These are phyloP conservation scores for Fusarium sp. DNA, from an alignment of 2,329 filamentous ascomycete species.

Conservation along the genomic window DNA sequence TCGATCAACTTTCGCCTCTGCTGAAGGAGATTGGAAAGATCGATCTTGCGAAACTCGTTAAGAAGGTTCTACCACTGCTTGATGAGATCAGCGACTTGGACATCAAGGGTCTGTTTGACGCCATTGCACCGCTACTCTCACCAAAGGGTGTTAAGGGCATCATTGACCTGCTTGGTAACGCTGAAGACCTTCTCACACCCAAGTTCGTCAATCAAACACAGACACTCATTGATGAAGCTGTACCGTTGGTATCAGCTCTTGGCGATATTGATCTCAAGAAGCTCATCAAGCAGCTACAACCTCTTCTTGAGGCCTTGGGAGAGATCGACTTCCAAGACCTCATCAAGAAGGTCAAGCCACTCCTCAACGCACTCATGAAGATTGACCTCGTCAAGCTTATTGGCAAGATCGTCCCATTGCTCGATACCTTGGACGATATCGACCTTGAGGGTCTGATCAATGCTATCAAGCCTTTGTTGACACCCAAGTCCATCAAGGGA, in stretches of 20 bases:
- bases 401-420: conserved; percentile 50
- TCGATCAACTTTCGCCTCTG: conserved; percentile 50
- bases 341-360: conserved; percentile 49
- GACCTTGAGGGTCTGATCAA: conserved; percentile 54
- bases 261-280: conserved; percentile 53
- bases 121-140: conserved; percentile 53
- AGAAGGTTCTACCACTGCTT: conserved; percentile 50
- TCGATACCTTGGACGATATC: conserved; percentile 51
- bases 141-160: conserved; percentile 52
- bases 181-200: conserved; percentile 51
- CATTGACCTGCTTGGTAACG: conserved; percentile 53
- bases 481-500: conserved; percentile 52
- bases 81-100: conserved; percentile 51
- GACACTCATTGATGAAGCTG: conserved; percentile 53
- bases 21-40: conserved; percentile 51
- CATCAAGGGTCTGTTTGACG: conserved; percentile 51
- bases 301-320: conserved; percentile 51
- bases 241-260: conserved; percentile 55
- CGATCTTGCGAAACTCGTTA: conserved; percentile 49
- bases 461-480: conserved; percentile 53
- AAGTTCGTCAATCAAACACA: conserved; percentile 52
- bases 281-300: conserved; percentile 50
- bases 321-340: conserved; percentile 53
- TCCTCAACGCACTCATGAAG: conserved; percentile 49
- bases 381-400: conserved; percentile 51